Conservation (phyloP, 2,329 filamentous ascomycete species). For the Aspergillus neotritici region DNA sequence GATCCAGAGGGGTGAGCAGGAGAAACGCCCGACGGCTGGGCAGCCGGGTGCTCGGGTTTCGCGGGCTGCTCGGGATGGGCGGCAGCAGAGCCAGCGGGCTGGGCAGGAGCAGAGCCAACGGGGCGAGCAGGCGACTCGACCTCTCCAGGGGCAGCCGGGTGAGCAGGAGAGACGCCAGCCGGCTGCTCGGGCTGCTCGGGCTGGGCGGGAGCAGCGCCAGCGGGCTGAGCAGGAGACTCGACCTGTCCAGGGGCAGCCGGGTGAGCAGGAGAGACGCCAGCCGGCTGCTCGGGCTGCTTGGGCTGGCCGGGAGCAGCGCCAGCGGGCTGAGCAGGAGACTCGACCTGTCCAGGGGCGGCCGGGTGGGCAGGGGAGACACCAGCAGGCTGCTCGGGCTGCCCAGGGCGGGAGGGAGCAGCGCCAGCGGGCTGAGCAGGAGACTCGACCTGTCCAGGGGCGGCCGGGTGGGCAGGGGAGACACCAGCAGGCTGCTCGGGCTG, state of each 20-base stretch:
- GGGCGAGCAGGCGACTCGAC: no score
- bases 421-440: no score
- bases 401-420: no score
- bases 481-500: neutral
- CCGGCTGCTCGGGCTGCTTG: neutral
- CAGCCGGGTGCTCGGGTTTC: neutral
- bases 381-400: neutral
- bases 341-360: neutral
- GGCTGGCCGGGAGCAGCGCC: slow-evolving; percentile 2
- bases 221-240: no score
- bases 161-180: no score
- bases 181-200: neutral
- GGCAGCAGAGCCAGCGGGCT: slow-evolving; percentile 6
- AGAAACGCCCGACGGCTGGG: slow-evolving; percentile 8
- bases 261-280: neutral
- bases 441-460: slow-evolving; percentile 1
- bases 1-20: slow-evolving; percentile 6
- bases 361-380: slow-evolving; percentile 5
- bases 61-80: slow-evolving; percentile 2
- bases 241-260: slow-evolving; percentile 5
- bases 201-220: no score
- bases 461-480: slow-evolving; percentile 1
- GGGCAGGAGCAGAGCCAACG: neutral
- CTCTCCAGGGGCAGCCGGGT: no score
- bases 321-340: slow-evolving; percentile 4